Evolutionary conservation across 768 basidiomycete species (phyloP).

Genomic region (Leccinum broughii): DNA sequence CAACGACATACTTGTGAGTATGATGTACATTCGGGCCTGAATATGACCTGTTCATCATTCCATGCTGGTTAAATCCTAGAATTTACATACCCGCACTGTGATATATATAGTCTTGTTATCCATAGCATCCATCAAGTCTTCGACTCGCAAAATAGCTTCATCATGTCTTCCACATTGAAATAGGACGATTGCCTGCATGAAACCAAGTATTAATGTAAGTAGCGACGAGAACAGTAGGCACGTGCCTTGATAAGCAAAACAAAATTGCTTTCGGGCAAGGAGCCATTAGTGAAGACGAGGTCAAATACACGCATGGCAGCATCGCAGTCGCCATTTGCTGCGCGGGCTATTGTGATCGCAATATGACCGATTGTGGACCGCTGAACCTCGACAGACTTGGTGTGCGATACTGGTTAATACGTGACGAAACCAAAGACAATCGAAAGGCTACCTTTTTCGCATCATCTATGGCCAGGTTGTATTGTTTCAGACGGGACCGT

Average conservation of each 20-base stretch:
- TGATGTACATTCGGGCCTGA: conserved; percentile 12
- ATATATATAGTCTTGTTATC: neutral
- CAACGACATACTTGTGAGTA: neutral
- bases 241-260: conserved; percentile 16
- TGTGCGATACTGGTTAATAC: neutral
- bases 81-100: conserved; percentile 6
- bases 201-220: neutral
- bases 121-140: neutral
- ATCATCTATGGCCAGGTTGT: too few species aligned
- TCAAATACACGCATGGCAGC: conserved; percentile 7
- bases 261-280: conserved; percentile 1
- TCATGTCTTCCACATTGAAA: conserved; percentile 9
- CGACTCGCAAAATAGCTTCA: conserved; percentile 1
- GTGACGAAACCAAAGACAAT: too few species aligned
- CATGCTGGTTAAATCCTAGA: accelerated
- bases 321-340: conserved; percentile 1
- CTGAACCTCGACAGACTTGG: neutral
- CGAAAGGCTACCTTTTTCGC: too few species aligned
- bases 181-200: conserved; percentile 4
- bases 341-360: neutral
- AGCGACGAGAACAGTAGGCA: accelerated
- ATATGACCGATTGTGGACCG: conserved; percentile 12
- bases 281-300: conserved; percentile 4
- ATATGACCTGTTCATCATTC: neutral
- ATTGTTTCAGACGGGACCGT: too few species aligned